phyloP scores from a whole-genome alignment of 169 alveolate genomes.

The Eimeria maxima region DNA sequence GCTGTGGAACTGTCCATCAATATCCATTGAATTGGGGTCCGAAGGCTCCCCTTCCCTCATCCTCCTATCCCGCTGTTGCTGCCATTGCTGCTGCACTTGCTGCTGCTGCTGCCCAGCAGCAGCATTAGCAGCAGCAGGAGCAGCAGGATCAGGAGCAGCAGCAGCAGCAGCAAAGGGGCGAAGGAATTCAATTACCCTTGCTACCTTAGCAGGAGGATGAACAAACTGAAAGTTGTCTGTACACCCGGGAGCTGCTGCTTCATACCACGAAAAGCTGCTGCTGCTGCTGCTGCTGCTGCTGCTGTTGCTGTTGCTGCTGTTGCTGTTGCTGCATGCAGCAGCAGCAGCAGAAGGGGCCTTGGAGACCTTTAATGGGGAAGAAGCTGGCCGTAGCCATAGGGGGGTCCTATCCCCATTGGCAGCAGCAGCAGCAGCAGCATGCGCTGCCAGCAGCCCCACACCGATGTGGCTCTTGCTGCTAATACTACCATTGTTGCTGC shows the following conservation, averaged over 20 bases:
- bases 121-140: too few species aligned
- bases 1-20: neutral
- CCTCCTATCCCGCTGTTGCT: too few species aligned
- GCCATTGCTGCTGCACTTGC: conserved; percentile 5
- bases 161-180: conserved; percentile 35
- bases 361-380: neutral
- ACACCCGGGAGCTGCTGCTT: neutral
- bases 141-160: too few species aligned
- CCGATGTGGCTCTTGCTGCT: neutral
- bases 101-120: conserved; percentile 1
- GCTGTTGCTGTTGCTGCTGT: too few species aligned
- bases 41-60: too few species aligned
- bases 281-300: conserved; percentile 23
- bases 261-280: conserved; percentile 26
- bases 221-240: neutral
- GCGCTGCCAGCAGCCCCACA: neutral
- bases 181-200: neutral
- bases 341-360: too few species aligned
- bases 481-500: neutral
- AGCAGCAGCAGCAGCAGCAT: too few species aligned
- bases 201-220: conserved; percentile 48
- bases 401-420: neutral
- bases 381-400: neutral
- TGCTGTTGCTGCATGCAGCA: too few species aligned
- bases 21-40: neutral